Evolutionary conservation across 371 early-diverging fungal species (phyloP).

Genomic region (Mucor piriformis): DNA sequence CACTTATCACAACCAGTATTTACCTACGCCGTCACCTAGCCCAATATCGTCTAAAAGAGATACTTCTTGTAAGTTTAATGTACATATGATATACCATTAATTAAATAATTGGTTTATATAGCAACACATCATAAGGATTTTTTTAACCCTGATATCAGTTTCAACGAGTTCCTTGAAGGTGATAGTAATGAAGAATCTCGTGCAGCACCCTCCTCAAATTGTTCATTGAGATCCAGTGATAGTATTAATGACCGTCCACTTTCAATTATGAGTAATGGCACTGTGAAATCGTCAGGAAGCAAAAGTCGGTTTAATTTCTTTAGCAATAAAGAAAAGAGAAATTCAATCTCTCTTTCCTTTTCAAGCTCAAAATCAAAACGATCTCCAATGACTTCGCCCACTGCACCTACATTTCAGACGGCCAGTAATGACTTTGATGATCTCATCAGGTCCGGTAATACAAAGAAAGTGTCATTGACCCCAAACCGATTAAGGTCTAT

Average conservation of each 20-base stretch:
- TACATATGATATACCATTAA: background rate
- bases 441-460: conserved; percentile 58
- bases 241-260: conserved; percentile 20
- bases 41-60: conserved; percentile 1
- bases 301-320: conserved; percentile 27
- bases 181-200: conserved; percentile 9
- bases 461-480: conserved; percentile 62
- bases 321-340: conserved; percentile 14
- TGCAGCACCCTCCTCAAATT: conserved; percentile 12
- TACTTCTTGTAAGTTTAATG: conserved; percentile 19
- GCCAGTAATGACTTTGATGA: conserved; percentile 57
- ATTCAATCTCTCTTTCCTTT: conserved; percentile 9
- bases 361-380: conserved; percentile 6
- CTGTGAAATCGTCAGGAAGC: conserved; percentile 18
- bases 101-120: conserved; percentile 16
- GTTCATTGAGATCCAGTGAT: conserved; percentile 23
- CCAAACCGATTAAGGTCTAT: conserved; percentile 64
- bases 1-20: background rate
- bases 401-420: conserved; percentile 13
- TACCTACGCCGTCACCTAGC: conserved; percentile 19
- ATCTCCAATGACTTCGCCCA: conserved; percentile 15
- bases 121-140: conserved; percentile 7
- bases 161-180: conserved; percentile 8
- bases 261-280: conserved; percentile 20
- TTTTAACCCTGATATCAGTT: conserved; percentile 7